Conservation (phyloP, 441 rosid genomes). For the Geranium incanum region DNA sequence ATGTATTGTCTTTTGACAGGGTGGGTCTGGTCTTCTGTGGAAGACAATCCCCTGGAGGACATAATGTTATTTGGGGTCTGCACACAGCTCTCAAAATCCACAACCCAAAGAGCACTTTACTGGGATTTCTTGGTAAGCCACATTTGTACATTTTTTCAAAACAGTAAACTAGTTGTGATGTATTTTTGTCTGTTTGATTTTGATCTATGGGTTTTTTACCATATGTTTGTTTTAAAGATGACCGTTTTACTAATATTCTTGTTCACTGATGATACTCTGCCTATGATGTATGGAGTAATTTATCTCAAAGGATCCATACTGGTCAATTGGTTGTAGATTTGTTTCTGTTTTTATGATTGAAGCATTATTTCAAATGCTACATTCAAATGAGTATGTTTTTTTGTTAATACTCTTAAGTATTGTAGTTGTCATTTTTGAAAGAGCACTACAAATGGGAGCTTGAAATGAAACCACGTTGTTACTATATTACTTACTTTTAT, state of each 20-base stretch:
- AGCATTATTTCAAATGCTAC: background rate
- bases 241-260: background rate
- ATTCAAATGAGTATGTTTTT: too few species aligned
- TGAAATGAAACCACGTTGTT: background rate
- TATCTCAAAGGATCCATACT: background rate
- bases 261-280: background rate
- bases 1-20: conserved; percentile 34
- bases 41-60: conserved; percentile 98
- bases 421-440: background rate
- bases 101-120: conserved; percentile 57
- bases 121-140: conserved; percentile 74
- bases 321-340: background rate
- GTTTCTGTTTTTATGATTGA: background rate
- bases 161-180: background rate
- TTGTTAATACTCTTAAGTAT: background rate
- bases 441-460: background rate
- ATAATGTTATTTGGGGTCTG: conserved; percentile 95
- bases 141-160: background rate
- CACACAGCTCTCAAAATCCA: conserved; percentile 67
- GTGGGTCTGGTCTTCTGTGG: conserved; percentile 92
- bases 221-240: background rate
- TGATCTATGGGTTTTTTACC: background rate
- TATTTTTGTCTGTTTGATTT: background rate
- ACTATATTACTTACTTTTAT: background rate
- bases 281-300: background rate